Percentiles rank a stretch among this genome's conserved stretches.
phyloP scores from a whole-genome alignment of 228 moss, liverwort and hornwort species.

The Sphagnum magellanicum region DNA sequence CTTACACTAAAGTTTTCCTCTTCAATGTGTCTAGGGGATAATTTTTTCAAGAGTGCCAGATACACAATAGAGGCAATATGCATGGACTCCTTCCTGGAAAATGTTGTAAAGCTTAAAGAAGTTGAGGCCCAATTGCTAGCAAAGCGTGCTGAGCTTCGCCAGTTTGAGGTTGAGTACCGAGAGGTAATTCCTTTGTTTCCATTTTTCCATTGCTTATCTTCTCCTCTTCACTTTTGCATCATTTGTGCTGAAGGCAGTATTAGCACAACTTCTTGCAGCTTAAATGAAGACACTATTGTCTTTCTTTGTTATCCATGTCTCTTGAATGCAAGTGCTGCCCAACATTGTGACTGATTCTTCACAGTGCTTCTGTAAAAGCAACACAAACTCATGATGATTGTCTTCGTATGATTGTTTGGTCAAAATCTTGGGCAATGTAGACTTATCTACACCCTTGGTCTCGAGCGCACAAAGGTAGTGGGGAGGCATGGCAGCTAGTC shows the following conservation, averaged over 20 bases:
- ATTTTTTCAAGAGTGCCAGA: slow-evolving; percentile 97
- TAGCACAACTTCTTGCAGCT: neutral
- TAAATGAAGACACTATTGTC: neutral
- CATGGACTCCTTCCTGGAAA: slow-evolving; percentile 66
- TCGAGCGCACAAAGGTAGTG: no score
- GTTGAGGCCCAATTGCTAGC: slow-evolving; percentile 83
- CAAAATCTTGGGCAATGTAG: no score
- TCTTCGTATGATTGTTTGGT: no score
- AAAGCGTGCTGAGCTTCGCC: slow-evolving; percentile 86
- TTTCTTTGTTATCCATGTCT: no score
- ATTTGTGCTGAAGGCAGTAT: neutral
- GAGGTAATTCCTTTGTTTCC: slow-evolving; percentile 40
- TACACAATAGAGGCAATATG: slow-evolving; percentile 93
- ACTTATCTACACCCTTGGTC: no score
- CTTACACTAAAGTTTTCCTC: neutral
- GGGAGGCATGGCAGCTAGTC: no score
- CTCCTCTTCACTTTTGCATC: neutral
- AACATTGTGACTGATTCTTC: no score
- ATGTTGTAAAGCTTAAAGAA: slow-evolving; percentile 72
- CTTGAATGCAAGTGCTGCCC: no score
- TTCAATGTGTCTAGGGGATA: slow-evolving; percentile 62
- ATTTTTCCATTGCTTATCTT: neutral
- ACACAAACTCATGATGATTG: no score
- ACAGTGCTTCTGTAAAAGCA: no score
- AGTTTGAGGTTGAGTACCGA: slow-evolving; percentile 89